Evolutionary conservation across 352 stramenopile species (phyloP).

Genomic region (Plasmopara muralis): DNA sequence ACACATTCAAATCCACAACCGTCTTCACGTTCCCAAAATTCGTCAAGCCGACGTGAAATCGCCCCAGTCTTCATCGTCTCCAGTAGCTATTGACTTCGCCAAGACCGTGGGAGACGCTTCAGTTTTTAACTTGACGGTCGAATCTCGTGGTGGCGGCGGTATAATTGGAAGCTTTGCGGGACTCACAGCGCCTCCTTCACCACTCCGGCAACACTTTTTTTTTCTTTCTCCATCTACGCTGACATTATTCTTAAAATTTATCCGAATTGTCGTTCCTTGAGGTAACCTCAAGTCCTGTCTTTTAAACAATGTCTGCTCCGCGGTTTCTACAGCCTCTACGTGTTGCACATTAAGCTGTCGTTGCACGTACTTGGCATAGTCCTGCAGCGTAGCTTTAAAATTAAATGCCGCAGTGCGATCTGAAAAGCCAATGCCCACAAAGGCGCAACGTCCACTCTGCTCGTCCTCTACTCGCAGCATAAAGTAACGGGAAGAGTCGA

Average conservation of each 20-base stretch:
- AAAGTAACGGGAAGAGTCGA: constrained; percentile 85
- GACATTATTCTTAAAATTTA: constrained; percentile 60
- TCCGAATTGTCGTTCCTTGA: constrained; percentile 64
- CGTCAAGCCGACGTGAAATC: constrained; percentile 73
- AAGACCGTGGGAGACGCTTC: constrained; percentile 20
- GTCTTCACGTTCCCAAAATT: neutral
- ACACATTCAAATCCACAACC: no score
- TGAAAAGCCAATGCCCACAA: constrained; percentile 73
- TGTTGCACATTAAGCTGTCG: constrained; percentile 47
- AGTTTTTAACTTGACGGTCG: constrained; percentile 8
- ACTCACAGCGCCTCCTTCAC: constrained; percentile 24
- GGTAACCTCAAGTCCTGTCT: constrained; percentile 59
- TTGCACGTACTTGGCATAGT: constrained; percentile 76
- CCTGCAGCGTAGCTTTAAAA: constrained; percentile 79
- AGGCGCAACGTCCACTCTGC: constrained; percentile 58
- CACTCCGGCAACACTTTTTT: constrained; percentile 19
- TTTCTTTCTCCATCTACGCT: constrained; percentile 22
- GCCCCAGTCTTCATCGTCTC: constrained; percentile 71
- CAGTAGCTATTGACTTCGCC: constrained; percentile 16
- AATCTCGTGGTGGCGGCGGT: constrained; percentile 40
- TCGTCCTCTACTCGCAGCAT: constrained; percentile 83
- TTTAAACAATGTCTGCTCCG: constrained; percentile 17
- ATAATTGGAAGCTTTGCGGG: constrained; percentile 47
- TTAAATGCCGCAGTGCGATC: constrained; percentile 75
- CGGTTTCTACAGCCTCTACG: constrained; percentile 9